Evolutionary conservation across 1,284 basidiomycete genomes (phyloP), one percentile per base, ranked within the genome.

Genomic region (Cutaneotrichosporon sp.): DNA sequence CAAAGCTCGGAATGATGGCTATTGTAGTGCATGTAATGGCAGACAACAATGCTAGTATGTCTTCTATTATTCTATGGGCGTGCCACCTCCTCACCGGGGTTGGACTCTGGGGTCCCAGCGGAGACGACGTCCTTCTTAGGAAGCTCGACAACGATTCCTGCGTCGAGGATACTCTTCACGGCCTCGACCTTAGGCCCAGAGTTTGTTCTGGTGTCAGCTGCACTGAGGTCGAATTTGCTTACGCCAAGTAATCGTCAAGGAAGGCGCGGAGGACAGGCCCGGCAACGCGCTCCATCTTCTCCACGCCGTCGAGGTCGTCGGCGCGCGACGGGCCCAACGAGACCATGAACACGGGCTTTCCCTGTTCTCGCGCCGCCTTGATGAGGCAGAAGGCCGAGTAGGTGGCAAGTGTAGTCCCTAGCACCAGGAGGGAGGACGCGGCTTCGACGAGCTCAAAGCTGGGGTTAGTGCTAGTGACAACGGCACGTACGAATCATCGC

Each of bases 361-460:
- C 82, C 13, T 86, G 81, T 63, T 91, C 86, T 11, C 89, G 75
- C 1, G 93, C 91, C 69, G 87, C 88, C 76, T 89, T 92, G 58
- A 95, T 82, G n/a, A 96, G 80, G 68, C 92, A 84, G 79, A 89
- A 96, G 1, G 92, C 92, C 9, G 91, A 93, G 79, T 90, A 96
- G 0, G 94, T 97, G 2, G 94, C 92, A 14, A 97, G 85, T 0
- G 91, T 92, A 0, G 92, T 93, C 36, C 94, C 93, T 46, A 96
- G 80, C 52, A 95, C 81, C 60, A 97, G 85, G 1, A 97, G 78
- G 56, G 86, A 84, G 59, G 89, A 88, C 8, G 86, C 83, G 3
- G 80, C 70, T 65, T 88, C 85, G 18, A 96, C 77, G 53, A 88
- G 83, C 14, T 76, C 72, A 70, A 86, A 88, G 31, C 90, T 90